Base-by-base conservation (phyloP, 225 moss, liverwort and hornwort genomes). In the Takakia lepidozioides region DNA sequence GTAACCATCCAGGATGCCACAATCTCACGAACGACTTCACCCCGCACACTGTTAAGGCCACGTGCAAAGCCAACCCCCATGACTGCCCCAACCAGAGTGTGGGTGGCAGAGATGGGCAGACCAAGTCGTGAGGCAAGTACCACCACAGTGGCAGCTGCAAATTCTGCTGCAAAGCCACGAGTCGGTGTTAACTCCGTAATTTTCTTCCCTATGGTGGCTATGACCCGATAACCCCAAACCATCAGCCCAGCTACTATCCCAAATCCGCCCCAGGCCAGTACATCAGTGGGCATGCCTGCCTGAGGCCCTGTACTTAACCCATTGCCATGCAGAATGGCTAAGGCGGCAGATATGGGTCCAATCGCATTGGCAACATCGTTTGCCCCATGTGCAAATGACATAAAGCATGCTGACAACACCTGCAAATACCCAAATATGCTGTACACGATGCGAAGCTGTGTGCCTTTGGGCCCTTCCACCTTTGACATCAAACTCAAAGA, bases 41-140 rank as follows among this genome's bases (percentile, higher is more conserved):
- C 83, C 10, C 85, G 88, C n/a, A 93, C 85, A 52, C 70, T 93
- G 3, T 93, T 93, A 25, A 93, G 65, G 1, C 92, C 92, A 3
- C 92, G 74, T 19, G 92, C 92, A 55, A 88, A 88, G n/a, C 92
- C 92, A 2, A 93, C 88, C 3, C 92, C 92, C 92, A 93, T 93
- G 13, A 93, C 92, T 3, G 92, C 92, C 39, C 92, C 92, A 41
- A 93, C 92, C 55, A 93, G 54, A 19, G 92, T 93, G 60, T 93
- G 92, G 7, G 92, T 93, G 17, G 92, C 92, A 27, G 88, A 88
- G 54, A 93, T 93, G 3, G 92, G 92, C 49, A 93, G 72, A 8
- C 92, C 92, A 42, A 93, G 46, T 18, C 92, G 80, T 30, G 92
- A 93, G 23, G 92, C 92, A 22, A 82, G 28, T 3, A 88, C 88